These are phyloP conservation scores for Sordaria brevicollis DNA, from an alignment of 495 filamentous ascomycete genomes.

Conservation along the genomic window DNA sequence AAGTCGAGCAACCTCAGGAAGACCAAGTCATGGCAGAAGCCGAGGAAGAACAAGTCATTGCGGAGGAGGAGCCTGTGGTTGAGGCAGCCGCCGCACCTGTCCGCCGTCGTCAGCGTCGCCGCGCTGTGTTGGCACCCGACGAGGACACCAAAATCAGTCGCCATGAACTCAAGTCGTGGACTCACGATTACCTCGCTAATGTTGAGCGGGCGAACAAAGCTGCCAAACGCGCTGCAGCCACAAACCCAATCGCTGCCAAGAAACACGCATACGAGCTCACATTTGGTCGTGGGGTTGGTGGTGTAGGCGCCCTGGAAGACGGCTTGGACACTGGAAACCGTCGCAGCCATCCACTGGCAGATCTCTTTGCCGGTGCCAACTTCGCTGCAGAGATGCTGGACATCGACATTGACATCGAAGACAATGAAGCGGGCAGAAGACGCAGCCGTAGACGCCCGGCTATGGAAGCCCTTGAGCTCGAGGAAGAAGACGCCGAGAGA, in stretches of 20 bases:
- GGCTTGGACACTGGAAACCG: conserved; percentile 3
- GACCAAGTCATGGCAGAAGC: neutral
- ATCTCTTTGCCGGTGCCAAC: conserved; percentile 25
- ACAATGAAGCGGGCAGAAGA: conserved; percentile 1
- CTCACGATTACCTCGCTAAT: conserved; percentile 45
- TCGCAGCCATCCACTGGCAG: conserved; percentile 25
- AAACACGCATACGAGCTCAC: conserved; percentile 33
- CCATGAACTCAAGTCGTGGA: conserved; percentile 46
- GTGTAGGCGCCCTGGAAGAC: conserved; percentile 22
- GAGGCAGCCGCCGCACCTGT: conserved; percentile 13
- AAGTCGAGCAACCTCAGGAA: neutral
- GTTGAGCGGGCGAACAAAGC: conserved; percentile 36
- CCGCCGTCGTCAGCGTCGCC: conserved; percentile 17
- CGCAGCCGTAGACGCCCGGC: conserved; percentile 13
- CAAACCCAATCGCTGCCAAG: conserved; percentile 24
- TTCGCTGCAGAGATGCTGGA: conserved; percentile 18
- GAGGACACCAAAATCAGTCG: conserved; percentile 40
- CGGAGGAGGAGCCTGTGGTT: conserved; percentile 5
- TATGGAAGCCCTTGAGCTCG: conserved; percentile 13
- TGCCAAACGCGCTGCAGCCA: conserved; percentile 4
- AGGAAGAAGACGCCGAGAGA: conserved; percentile 13
- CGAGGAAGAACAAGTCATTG: neutral
- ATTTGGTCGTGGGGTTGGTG: conserved; percentile 33
- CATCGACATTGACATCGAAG: conserved; percentile 14
- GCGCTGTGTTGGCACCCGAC: conserved; percentile 25